Conservation (phyloP, 257 asterid genomes). For the Solanum chiquidenum region DNA sequence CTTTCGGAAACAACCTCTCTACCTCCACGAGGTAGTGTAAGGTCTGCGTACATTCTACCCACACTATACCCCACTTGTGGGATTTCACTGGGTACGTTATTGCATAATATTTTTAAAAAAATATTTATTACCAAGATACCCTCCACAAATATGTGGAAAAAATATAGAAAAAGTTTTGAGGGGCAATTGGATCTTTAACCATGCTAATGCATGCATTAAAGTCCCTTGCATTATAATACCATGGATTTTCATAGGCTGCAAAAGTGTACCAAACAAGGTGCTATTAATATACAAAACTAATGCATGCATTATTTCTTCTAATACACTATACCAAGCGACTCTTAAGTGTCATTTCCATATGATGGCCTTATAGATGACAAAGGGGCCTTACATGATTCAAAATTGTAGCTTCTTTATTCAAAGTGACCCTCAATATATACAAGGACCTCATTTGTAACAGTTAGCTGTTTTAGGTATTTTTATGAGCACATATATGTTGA, state of each 20-base stretch:
- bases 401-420: background rate
- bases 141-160: background rate
- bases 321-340: background rate
- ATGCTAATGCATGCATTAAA: background rate
- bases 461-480: background rate
- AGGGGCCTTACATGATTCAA: background rate
- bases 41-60: background rate
- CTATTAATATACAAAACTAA: background rate
- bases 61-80: background rate
- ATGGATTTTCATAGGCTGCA: background rate
- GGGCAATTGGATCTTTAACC: background rate
- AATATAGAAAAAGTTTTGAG: background rate
- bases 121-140: background rate
- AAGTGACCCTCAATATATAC: background rate
- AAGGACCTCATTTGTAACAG: background rate
- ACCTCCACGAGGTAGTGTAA: background rate
- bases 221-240: background rate
- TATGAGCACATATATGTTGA: background rate
- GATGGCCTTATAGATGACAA: background rate
- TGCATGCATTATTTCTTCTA: background rate
- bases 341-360: background rate
- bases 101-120: background rate
- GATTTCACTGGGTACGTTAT: background rate
- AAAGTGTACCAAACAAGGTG: background rate
- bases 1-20: background rate